Evolutionary conservation across 805 yeast species (phyloP).

Genomic region (Pichia kluyveri): DNA sequence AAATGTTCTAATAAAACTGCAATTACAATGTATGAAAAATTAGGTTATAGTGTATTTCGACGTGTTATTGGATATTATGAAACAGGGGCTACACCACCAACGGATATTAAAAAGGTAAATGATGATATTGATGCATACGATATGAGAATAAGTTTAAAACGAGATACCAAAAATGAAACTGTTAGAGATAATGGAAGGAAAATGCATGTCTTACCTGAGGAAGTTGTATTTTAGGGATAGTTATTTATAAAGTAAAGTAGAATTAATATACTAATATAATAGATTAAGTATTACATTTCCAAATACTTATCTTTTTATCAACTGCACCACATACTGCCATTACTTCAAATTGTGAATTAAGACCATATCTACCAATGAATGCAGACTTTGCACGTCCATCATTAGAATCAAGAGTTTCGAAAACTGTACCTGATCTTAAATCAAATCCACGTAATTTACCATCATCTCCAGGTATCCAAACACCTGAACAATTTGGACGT

Average conservation of each 20-base stretch:
- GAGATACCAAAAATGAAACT: constrained; percentile 47
- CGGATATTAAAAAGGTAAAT: constrained; percentile 32
- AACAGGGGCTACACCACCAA: not conserved
- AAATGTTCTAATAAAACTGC: constrained; percentile 79
- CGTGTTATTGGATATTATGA: constrained; percentile 88
- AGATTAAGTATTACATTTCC: constrained; percentile 17
- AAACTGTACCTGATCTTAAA: constrained; percentile 29
- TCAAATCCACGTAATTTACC: constrained; percentile 57
- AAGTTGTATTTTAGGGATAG: constrained; percentile 41
- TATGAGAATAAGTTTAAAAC: constrained; percentile 58
- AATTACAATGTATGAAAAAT: constrained; percentile 68
- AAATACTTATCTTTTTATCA: constrained; percentile 28
- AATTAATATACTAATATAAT: not conserved
- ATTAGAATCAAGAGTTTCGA: constrained; percentile 27
- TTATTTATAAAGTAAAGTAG: not conserved
- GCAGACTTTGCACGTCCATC: constrained; percentile 43
- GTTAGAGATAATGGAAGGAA: constrained; percentile 53
- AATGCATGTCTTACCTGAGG: constrained; percentile 55
- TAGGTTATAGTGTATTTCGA: constrained; percentile 79
- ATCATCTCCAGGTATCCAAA: constrained; percentile 67
- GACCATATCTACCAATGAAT: constrained; percentile 18
- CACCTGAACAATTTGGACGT: constrained; percentile 30
- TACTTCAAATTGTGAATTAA: constrained; percentile 23
- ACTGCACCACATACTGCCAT: constrained; percentile 44
- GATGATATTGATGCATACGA: constrained; percentile 85